These are phyloP conservation scores for Cardamine occulta DNA, from an alignment of 345 rosid genomes.

Conservation along the genomic window DNA sequence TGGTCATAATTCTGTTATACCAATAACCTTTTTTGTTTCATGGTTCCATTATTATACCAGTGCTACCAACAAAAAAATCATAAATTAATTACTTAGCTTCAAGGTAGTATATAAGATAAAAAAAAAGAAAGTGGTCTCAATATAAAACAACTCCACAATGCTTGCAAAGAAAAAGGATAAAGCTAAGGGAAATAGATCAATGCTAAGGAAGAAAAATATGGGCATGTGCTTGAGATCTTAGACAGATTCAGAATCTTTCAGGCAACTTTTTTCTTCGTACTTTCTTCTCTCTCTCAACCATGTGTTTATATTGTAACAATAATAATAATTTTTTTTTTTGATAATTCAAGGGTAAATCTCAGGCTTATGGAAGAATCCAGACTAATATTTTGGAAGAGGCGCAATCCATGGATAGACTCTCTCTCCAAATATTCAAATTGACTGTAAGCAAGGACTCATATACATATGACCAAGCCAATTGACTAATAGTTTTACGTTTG, in stretches of 20 bases:
- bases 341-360: too few species aligned
- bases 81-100: constrained; percentile 15
- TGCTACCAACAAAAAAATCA: not conserved
- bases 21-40: not conserved
- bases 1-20: not conserved
- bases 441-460: too few species aligned
- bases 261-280: constrained; percentile 7
- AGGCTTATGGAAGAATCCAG: too few species aligned
- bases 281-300: not conserved
- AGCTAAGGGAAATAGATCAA: constrained; percentile 15
- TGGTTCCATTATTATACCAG: not conserved
- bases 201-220: constrained; percentile 27
- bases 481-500: too few species aligned
- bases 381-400: too few species aligned
- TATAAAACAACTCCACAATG: constrained; percentile 44
- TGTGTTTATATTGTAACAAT: constrained; percentile 6
- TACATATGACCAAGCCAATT: too few species aligned
- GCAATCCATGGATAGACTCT: too few species aligned
- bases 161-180: constrained; percentile 34
- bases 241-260: constrained; percentile 43
- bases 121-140: constrained; percentile 12
- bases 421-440: too few species aligned
- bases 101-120: constrained; percentile 8
- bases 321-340: not conserved
- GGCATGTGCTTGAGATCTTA: constrained; percentile 42